A percentile compares a stretch with the other conserved stretches of the same genome.
Conservation (phyloP, 768 basidiomycete genomes). For the Kwoniella dendrophila region DNA sequence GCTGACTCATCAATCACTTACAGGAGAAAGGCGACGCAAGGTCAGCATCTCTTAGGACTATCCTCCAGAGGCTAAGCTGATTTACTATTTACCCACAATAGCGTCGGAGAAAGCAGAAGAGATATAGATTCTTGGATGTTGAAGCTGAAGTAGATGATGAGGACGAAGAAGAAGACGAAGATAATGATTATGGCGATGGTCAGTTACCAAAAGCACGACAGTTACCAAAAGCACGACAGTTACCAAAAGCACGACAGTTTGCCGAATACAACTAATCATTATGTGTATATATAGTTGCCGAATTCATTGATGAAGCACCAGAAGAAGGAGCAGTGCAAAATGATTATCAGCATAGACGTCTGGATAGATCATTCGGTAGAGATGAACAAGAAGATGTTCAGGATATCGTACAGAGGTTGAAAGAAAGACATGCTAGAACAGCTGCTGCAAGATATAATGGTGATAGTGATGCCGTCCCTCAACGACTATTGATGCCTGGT, state of each 20-base stretch:
- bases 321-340: conserved; percentile 40
- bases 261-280: no score
- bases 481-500: conserved; percentile 91
- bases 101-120: conserved; percentile 58
- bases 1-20: not conserved
- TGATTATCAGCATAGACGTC: conserved; percentile 56
- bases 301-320: conserved; percentile 57
- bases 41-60: conserved; percentile 12
- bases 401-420: conserved; percentile 78
- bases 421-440: conserved; percentile 70
- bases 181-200: conserved; percentile 57
- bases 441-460: conserved; percentile 69
- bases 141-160: conserved; percentile 97
- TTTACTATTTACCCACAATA: not conserved
- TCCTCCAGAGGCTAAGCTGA: conserved; percentile 17
- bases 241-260: no score
- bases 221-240: not conserved
- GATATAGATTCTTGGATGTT: conserved; percentile 87
- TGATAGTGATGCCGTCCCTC: conserved; percentile 90
- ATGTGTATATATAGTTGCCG: conserved; percentile 44
- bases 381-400: conserved; percentile 74
- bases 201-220: conserved; percentile 15
- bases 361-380: conserved; percentile 66
- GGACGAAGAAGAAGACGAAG: conserved; percentile 81
- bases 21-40: conserved; percentile 26